These are phyloP conservation scores for Boletus sp. DNA, from an alignment of 768 basidiomycete species.

Conservation along the genomic window DNA sequence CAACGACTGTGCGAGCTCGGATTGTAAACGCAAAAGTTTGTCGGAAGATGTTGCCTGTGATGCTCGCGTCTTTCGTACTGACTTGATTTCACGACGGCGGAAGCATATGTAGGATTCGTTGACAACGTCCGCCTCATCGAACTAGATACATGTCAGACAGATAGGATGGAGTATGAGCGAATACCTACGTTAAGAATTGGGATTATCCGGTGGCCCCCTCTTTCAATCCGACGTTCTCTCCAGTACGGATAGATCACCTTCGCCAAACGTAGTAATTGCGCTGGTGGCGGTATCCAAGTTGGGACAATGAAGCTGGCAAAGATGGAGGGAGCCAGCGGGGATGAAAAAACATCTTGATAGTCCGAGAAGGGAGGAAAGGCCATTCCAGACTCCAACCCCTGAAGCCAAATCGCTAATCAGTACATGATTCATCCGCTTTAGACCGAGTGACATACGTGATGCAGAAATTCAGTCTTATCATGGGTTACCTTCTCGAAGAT, in stretches of 20 bases:
- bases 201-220: constrained; percentile 81
- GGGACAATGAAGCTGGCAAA: constrained; percentile 73
- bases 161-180: neutral
- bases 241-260: constrained; percentile 83
- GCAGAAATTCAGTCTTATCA: constrained; percentile 84
- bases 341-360: constrained; percentile 66
- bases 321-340: constrained; percentile 52
- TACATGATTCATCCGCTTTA: neutral
- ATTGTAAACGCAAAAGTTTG: constrained; percentile 76
- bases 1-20: constrained; percentile 68
- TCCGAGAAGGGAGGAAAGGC: constrained; percentile 69
- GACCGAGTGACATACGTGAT: constrained; percentile 60
- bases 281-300: constrained; percentile 61
- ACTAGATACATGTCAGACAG: constrained; percentile 38
- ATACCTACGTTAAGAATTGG: constrained; percentile 78
- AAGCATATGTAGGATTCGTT: constrained; percentile 98
- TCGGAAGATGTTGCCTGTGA: constrained; percentile 88
- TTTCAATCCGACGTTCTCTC: constrained; percentile 77
- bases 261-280: constrained; percentile 63
- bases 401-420: constrained; percentile 2
- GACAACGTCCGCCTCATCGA: constrained; percentile 83
- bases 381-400: constrained; percentile 66
- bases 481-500: constrained; percentile 89
- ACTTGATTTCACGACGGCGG: constrained; percentile 90
- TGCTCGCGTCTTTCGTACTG: constrained; percentile 89